phyloP scores from a whole-genome alignment of 129 eudicot species.

The Tagetes erecta region DNA sequence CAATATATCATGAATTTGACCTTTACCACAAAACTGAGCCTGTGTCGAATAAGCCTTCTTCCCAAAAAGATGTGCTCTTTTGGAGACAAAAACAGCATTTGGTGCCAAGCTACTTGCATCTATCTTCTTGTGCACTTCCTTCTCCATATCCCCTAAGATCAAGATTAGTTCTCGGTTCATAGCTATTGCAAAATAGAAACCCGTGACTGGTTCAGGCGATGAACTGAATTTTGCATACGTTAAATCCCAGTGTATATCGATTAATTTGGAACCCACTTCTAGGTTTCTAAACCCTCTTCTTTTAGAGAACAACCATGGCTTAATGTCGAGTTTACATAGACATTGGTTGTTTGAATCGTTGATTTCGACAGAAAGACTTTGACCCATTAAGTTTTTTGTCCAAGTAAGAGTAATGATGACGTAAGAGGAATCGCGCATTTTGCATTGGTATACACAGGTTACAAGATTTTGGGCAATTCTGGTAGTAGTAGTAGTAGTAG shows the following conservation, averaged over 20 bases:
- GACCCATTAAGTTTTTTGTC: slow-evolving; percentile 71
- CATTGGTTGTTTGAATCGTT: slow-evolving; percentile 37
- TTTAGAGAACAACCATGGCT: slow-evolving; percentile 72
- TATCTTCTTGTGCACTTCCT: slow-evolving; percentile 53
- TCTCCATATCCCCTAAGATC: slow-evolving; percentile 55
- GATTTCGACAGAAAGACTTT: slow-evolving; percentile 52
- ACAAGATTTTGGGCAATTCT: slow-evolving; percentile 57
- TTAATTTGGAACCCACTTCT: slow-evolving; percentile 32
- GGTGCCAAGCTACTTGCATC: slow-evolving; percentile 27
- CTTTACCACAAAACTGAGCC: slow-evolving; percentile 58
- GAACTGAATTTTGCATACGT: slow-evolving; percentile 60
- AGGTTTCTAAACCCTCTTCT: slow-evolving; percentile 51
- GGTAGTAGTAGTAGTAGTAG: slow-evolving; percentile 9
- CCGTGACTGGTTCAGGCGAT: slow-evolving; percentile 70
- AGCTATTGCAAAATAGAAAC: slow-evolving; percentile 54
- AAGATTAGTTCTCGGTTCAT: slow-evolving; percentile 46
- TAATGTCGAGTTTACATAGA: slow-evolving; percentile 60
- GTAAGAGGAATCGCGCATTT: slow-evolving; percentile 36
- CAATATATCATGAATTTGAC: slow-evolving; percentile 48
- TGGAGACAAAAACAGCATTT: slow-evolving; percentile 47
- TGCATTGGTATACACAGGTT: slow-evolving; percentile 61
- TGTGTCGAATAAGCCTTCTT: slow-evolving; percentile 49
- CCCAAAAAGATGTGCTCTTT: slow-evolving; percentile 64
- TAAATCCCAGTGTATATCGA: slow-evolving; percentile 57
- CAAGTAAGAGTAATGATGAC: slow-evolving; percentile 60